phyloP scores from a whole-genome alignment of 768 basidiomycete species.

The Tricholoma flavovirens region DNA sequence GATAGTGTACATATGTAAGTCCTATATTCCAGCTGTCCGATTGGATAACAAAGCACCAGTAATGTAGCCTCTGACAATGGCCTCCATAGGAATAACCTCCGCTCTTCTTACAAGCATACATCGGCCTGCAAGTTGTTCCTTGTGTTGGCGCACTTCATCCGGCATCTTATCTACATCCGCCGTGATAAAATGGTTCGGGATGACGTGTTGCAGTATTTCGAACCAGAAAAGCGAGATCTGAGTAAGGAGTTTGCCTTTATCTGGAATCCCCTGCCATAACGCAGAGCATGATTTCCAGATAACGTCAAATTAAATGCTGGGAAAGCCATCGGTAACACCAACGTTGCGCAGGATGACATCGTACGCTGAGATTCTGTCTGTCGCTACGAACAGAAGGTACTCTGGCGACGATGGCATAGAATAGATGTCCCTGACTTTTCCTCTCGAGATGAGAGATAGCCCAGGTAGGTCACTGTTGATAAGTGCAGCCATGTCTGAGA shows the following conservation, averaged over 20 bases:
- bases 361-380: slow-evolving; percentile 94
- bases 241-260: slow-evolving; percentile 88
- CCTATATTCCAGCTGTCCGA: background rate
- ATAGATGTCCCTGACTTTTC: slow-evolving; percentile 98
- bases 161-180: slow-evolving; percentile 80
- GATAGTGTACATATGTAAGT: background rate
- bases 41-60: slow-evolving; percentile 52
- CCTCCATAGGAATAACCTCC: slow-evolving; percentile 85
- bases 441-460: slow-evolving; percentile 72
- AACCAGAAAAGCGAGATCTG: slow-evolving; percentile 96
- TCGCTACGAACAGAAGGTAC: slow-evolving; percentile 86
- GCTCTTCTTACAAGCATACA: slow-evolving; percentile 91
- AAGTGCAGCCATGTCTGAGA: slow-evolving; percentile 28
- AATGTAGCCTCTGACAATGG: slow-evolving; percentile 93
- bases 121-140: slow-evolving; percentile 72
- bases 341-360: slow-evolving; percentile 95
- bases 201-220: slow-evolving; percentile 65
- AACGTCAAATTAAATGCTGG: slow-evolving; percentile 3
- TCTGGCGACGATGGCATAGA: slow-evolving; percentile 53
- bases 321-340: background rate
- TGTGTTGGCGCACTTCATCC: slow-evolving; percentile 65
- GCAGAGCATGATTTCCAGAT: background rate
- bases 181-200: slow-evolving; percentile 89
- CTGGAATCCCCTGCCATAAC: slow-evolving; percentile 78
- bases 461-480: slow-evolving; percentile 52